Base-by-base conservation (phyloP, 345 rosid species). In the Gossypium rotundifolium region DNA sequence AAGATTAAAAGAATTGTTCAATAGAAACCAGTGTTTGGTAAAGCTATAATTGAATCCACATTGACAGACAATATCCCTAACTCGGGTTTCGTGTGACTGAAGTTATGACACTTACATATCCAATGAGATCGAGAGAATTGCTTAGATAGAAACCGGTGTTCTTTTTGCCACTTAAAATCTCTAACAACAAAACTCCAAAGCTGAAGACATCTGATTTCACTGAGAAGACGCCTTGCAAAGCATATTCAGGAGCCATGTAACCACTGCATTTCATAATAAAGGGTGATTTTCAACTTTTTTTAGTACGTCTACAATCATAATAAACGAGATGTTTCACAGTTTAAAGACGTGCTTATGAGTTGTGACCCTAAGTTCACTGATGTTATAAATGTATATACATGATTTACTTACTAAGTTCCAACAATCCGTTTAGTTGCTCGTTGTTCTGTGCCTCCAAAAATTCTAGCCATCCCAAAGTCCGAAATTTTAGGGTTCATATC, bases 191-290 rank as follows among this genome's bases (percentile, higher is more conserved):
- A 46, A 63, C 76, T 14, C 76, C 62, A 6, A 74, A 64, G 71
- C 71, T 63, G 45, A 74, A 74, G 25, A 74, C 70, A 22, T 74
- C 76, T 29, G 76, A 74, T 42, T 74, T 74, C 1, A 74, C 57
- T 1, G 71, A 74, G 62, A 74, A 74, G 10, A 57, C 65, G 0
- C 75, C 75, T 44, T 59, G 42, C 22, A 58, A 44, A n/a, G 62
- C 63, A 55, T 71, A 71, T 51, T 71, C 74, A 0, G 74, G 74
- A 58, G 74, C 62, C 74, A 71, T 71, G 38, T 71, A 73, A 16
- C 76, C 76, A 62, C 75, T 58, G 75, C 10, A 72, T 11, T 65
- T 54, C 59, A 54, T 44, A 3, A 65, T 4, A 49, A 49, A 52
- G 9, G 57, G 2, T 8, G n/a, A 52, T 52, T 52, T 33, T 52